A percentile compares a stretch with the other conserved stretches of the same genome.
These are phyloP conservation scores for Fusarium chlamydosporum DNA, from an alignment of 2,329 filamentous ascomycete genomes.

Conservation along the genomic window DNA sequence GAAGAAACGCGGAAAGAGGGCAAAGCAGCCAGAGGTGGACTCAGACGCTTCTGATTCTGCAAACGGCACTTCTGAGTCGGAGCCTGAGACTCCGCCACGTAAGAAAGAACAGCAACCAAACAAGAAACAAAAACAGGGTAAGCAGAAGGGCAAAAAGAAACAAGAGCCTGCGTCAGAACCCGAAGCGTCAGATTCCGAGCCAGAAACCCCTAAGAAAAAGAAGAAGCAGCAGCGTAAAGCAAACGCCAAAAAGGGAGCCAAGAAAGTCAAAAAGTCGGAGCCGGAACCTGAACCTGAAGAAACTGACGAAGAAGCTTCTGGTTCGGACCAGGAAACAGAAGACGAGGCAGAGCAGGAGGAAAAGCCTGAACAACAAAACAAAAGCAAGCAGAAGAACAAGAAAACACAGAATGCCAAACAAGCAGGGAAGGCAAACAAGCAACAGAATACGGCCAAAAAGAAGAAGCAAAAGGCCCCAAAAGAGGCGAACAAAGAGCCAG, in stretches of 20 bases:
- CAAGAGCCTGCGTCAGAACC: conserved; percentile 15
- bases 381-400: conserved; percentile 33
- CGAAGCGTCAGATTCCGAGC: conserved; percentile 39
- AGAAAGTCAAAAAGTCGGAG: conserved; percentile 24
- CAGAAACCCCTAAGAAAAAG: conserved; percentile 36
- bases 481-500: conserved; percentile 26
- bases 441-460: conserved; percentile 23
- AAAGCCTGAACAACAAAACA: conserved; percentile 24
- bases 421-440: conserved; percentile 20
- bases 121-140: conserved; percentile 42
- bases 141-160: conserved; percentile 29
- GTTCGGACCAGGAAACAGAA: conserved; percentile 33
- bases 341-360: conserved; percentile 27
- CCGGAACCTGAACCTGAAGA: conserved; percentile 33
- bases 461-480: conserved; percentile 38
- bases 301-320: conserved; percentile 33
- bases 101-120: conserved; percentile 37
- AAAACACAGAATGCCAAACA: conserved; percentile 30
- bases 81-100: conserved; percentile 25
- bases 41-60: conserved; percentile 47
- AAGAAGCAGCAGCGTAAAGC: conserved; percentile 29
- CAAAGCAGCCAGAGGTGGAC: conserved; percentile 45
- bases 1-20: conserved; percentile 44
- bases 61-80: conserved; percentile 41
- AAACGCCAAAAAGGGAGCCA: conserved; percentile 24